Base-by-base conservation (phyloP, 2,329 filamentous ascomycete genomes). In the Cephalotrichum gorgonifer region DNA sequence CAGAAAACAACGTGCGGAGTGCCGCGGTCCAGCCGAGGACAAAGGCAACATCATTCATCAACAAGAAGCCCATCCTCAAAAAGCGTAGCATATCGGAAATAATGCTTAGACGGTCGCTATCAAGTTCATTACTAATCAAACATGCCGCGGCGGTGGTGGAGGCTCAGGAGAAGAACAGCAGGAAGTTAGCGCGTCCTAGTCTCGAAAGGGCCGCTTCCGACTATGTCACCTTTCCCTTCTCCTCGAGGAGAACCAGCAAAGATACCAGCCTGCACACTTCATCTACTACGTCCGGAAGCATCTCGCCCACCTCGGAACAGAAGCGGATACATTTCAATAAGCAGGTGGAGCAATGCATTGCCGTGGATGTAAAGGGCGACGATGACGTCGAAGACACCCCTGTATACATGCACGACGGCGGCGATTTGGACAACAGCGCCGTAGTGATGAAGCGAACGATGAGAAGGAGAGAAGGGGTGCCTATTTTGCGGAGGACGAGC, bases 321-420 rank as follows among this genome's bases (percentile, higher is more conserved):
- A 89, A 83, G 52, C 91, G 95, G 62, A 97, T 98, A 55, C 88
- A 95, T 60, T 98, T 98, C 65, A 93, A 96, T 61, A 87, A 96
- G 61, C 86, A 91, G 67, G 93, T 98, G 2, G 84, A 90, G 62
- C 91, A 97, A 63, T 96, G 90, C 63, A 96, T 96, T 55, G 93
- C 93, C 7, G 80, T 98, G 28, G 90, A 97, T 30, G 76, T 81
- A 56, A 94, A 94, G 67, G 81, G 86, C 54, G 83, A 84, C 23
- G 85, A 90, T 44, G 81, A 86, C 26, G 81, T 88, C 48, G 77
- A 83, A 44, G 81, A 86, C 11, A 75, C 84, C 12, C 76, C 81
- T 23, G 66, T 73, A 4, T 75, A 76, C 31, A 57, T 52, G 4
- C 72, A 67, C n/a, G n/a, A n/a, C 39, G 76, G 80, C 48, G 81